Evolutionary conservation across 345 rosid genomes (phyloP), one percentile per base, ranked within the genome.

Genomic region (Aquilaria sinensis): DNA sequence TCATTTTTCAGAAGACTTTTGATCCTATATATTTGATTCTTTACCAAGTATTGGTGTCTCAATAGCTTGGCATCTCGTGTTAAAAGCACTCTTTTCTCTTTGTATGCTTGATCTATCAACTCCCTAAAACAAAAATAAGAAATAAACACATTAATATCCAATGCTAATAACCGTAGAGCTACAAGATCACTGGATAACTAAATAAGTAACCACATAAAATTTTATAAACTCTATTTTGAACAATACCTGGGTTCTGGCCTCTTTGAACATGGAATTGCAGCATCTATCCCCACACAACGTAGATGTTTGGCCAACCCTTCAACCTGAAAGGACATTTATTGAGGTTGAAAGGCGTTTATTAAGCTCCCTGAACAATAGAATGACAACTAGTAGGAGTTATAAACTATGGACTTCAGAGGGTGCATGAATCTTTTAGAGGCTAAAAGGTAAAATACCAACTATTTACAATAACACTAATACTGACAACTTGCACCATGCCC

Each of bases 271-370:
- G 96, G 91, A 63, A 85, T 71, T 47, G 96, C 96, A 72, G 96
- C 98, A 79, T 92, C 96, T 53, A 92, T 67, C 16, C 96, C 96
- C 55, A 92, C 96, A 74, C 98, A 92, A 2, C 91, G 88, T 55
- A 92, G 75, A 82, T 92, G 96, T 73, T 92, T 92, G 4, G 98
- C 98, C 84, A 92, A 74, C 69, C 98, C 96, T 81, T 89, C 98
- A 69, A 92, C 86, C 96, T 92, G 73, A 51, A 56, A 8, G 73
- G 15, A 69, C 37, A 46, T 53, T 43, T 14, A 23, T 23, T 23
- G 23, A 23, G 23, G 23, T 23, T 23, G 23, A 23, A 23, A 23
- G 23, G 23, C 23, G 23, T 23, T 23, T 23, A 62, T 72, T 33
- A 77, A 65, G 49, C 63, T 67, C 63, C 37, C 65, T 13, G 59